These are phyloP conservation scores for Ceratocystiopsis minuta DNA, from an alignment of 2,329 filamentous ascomycete species.

Conservation along the genomic window DNA sequence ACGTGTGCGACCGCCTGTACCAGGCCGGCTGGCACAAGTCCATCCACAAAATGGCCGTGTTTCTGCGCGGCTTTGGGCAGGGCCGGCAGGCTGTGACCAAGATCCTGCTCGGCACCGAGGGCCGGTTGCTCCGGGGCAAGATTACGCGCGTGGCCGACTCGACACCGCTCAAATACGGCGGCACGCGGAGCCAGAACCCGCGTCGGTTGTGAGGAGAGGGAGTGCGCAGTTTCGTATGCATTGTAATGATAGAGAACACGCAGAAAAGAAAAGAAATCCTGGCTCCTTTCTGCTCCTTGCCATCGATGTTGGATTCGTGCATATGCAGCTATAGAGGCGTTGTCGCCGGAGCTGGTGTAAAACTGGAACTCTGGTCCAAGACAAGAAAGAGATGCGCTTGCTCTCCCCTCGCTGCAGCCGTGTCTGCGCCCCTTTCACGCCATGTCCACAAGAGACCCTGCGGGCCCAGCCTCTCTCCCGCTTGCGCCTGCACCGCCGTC, in stretches of 20 bases:
- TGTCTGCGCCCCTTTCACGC: too few species aligned
- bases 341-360: too few species aligned
- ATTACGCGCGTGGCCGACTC: slow-evolving; percentile 68
- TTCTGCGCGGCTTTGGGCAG: slow-evolving; percentile 68
- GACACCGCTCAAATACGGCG: slow-evolving; percentile 89
- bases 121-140: slow-evolving; percentile 52
- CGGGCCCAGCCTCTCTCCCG: too few species aligned
- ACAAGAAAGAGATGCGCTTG: too few species aligned
- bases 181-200: slow-evolving; percentile 66
- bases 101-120: slow-evolving; percentile 73
- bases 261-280: too few species aligned
- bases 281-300: too few species aligned
- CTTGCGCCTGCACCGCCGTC: not conserved
- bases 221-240: not conserved
- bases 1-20: slow-evolving; percentile 67
- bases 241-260: too few species aligned
- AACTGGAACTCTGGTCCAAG: too few species aligned
- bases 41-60: slow-evolving; percentile 61
- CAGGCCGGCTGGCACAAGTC: slow-evolving; percentile 61
- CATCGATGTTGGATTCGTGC: too few species aligned
- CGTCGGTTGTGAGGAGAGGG: slow-evolving; percentile 46
- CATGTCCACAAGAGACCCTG: too few species aligned
- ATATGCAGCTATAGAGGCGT: too few species aligned
- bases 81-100: slow-evolving; percentile 83
- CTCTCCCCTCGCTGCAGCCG: too few species aligned